Evolutionary conservation across 2,329 filamentous ascomycete species (phyloP).

Genomic region (Pseudogymnoascus sp.): DNA sequence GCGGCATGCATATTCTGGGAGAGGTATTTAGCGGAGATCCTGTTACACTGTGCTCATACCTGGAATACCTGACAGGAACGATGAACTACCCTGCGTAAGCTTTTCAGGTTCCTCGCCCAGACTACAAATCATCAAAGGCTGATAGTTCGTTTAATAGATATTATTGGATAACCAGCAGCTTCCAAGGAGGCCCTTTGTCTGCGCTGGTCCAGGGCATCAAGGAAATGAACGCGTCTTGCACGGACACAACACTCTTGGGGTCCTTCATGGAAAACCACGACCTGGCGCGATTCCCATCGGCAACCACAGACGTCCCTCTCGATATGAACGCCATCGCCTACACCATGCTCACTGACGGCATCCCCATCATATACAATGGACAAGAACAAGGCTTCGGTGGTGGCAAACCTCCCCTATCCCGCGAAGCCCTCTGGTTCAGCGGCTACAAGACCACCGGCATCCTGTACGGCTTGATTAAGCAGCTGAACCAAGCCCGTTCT

Average conservation of each 20-base stretch:
- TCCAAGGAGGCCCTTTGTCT: background rate
- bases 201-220: background rate
- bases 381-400: constrained; percentile 43
- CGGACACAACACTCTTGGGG: constrained; percentile 31
- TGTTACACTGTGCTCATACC: constrained; percentile 38
- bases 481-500: constrained; percentile 37
- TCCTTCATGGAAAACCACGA: constrained; percentile 40
- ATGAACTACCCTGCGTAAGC: constrained; percentile 36
- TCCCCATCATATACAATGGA: constrained; percentile 45
- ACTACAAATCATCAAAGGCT: background rate
- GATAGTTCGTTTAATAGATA: background rate
- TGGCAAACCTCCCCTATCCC: constrained; percentile 32
- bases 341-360: constrained; percentile 41
- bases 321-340: constrained; percentile 42
- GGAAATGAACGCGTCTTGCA: constrained; percentile 23
- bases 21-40: constrained; percentile 33
- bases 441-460: constrained; percentile 32
- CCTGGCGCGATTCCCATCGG: constrained; percentile 31
- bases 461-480: constrained; percentile 34
- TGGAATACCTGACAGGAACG: constrained; percentile 38
- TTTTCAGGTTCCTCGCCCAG: constrained; percentile 31
- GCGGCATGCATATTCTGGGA: constrained; percentile 31
- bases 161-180: background rate
- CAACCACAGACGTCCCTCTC: constrained; percentile 15
- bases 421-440: constrained; percentile 38